Evolutionary conservation across 306 rosid genomes (phyloP).

Genomic region (Prinsepia uniflora): DNA sequence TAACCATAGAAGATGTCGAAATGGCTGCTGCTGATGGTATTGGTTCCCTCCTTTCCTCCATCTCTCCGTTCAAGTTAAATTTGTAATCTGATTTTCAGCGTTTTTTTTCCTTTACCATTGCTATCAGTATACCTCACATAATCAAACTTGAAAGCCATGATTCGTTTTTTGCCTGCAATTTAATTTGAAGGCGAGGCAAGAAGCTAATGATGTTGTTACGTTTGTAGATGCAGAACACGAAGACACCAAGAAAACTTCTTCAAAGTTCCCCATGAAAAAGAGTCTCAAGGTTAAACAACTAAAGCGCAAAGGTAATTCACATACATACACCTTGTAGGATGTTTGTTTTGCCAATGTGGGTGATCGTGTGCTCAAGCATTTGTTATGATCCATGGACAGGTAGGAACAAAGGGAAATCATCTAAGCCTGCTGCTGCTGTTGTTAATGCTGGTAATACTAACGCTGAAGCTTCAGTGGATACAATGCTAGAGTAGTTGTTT

Average conservation of each 20-base stretch:
- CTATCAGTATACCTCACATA: not conserved
- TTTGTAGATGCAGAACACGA: slow-evolving; percentile 28
- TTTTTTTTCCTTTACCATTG: not conserved
- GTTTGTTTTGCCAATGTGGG: not conserved
- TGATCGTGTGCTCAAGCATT: not conserved
- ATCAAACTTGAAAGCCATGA: not conserved
- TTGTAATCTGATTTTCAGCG: not conserved
- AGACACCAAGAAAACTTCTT: slow-evolving; percentile 21
- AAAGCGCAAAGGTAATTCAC: slow-evolving; percentile 46
- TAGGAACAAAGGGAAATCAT: slow-evolving; percentile 50
- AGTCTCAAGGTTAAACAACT: slow-evolving; percentile 47
- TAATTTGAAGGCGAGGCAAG: not conserved
- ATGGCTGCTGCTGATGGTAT: slow-evolving; percentile 81
- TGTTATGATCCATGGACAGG: slow-evolving; percentile 34
- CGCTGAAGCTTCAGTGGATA: slow-evolving; percentile 37
- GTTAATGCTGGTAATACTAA: too few species aligned
- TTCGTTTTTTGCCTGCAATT: too few species aligned
- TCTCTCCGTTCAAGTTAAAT: not conserved
- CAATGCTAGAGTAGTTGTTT: slow-evolving; percentile 43
- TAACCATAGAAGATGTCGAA: slow-evolving; percentile 78
- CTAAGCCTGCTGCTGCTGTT: slow-evolving; percentile 27
- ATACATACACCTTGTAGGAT: not conserved
- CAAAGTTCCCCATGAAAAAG: slow-evolving; percentile 53
- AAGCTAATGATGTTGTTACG: slow-evolving; percentile 7
- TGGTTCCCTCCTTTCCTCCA: not conserved